Percentiles rank a stretch among this genome's conserved stretches.
Conservation (phyloP, 345 rosid species). For the Brassica napus region DNA sequence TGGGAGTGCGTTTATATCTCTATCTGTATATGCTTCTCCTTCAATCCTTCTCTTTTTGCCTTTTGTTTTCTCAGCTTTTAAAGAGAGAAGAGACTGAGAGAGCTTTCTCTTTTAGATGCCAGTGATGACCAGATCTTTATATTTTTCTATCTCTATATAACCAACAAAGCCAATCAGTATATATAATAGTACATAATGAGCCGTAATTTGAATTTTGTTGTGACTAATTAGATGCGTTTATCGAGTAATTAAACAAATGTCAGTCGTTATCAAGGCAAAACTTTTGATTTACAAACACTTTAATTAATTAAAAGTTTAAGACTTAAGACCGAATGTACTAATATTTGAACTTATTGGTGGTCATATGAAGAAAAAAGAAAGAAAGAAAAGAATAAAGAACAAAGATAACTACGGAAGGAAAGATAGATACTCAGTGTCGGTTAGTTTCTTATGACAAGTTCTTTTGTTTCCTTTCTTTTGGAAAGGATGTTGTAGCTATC, state of each 20-base stretch:
- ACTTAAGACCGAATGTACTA: neutral
- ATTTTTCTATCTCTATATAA: constrained; percentile 34
- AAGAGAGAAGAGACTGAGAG: constrained; percentile 34
- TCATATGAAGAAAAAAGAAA: constrained; percentile 36
- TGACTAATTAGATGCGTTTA: neutral
- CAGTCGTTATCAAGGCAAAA: neutral
- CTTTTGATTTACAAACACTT: neutral
- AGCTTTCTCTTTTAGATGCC: constrained; percentile 55
- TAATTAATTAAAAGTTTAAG: neutral
- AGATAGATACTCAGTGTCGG: constrained; percentile 50
- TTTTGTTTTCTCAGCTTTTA: constrained; percentile 44
- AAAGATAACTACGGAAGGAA: constrained; percentile 42
- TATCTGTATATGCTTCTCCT: constrained; percentile 30
- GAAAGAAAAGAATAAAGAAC: constrained; percentile 40
- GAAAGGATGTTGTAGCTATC: constrained; percentile 40
- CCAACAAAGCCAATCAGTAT: constrained; percentile 24
- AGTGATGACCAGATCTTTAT: constrained; percentile 41
- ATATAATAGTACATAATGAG: constrained; percentile 1
- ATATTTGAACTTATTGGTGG: constrained; percentile 20
- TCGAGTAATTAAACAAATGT: neutral
- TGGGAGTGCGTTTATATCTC: constrained; percentile 41
- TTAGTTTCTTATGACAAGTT: constrained; percentile 40
- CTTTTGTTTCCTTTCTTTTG: constrained; percentile 26
- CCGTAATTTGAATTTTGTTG: constrained; percentile 15
- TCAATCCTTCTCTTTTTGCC: constrained; percentile 31